These are phyloP conservation scores for Smallanthus sonchifolius DNA, from an alignment of 129 eudicot genomes.

Conservation along the genomic window DNA sequence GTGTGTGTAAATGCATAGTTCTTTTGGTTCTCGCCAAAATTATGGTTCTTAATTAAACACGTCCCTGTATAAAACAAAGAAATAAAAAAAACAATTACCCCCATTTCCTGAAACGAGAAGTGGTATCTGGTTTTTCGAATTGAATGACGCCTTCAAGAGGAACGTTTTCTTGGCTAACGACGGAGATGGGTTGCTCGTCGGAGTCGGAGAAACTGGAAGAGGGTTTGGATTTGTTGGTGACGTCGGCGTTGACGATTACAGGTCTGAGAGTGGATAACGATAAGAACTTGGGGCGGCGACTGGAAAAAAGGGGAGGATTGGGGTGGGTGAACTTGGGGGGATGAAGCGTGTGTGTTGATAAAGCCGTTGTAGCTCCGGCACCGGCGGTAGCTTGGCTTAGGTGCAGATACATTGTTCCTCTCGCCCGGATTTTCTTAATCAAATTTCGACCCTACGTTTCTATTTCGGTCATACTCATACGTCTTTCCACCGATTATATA, in stretches of 20 bases:
- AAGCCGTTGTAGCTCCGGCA: constrained; percentile 20
- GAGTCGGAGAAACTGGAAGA: constrained; percentile 28
- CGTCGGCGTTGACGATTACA: constrained; percentile 39
- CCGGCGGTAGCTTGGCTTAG: neutral
- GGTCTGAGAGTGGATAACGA: constrained; percentile 24
- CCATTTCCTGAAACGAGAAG: constrained; percentile 61
- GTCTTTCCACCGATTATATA: too few species aligned
- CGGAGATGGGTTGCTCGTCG: constrained; percentile 29
- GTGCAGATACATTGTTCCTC: neutral
- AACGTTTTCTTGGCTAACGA: constrained; percentile 55
- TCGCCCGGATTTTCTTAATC: neutral
- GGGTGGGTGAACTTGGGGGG: constrained; percentile 55
- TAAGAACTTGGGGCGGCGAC: constrained; percentile 44
- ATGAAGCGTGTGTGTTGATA: constrained; percentile 40
- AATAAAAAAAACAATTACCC: constrained; percentile 37
- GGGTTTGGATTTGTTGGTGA: constrained; percentile 28
- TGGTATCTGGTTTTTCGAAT: constrained; percentile 57
- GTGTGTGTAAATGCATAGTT: too few species aligned
- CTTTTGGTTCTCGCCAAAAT: too few species aligned
- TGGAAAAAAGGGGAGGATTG: constrained; percentile 56
- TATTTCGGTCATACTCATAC: too few species aligned
- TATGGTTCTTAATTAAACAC: too few species aligned
- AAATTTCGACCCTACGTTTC: neutral
- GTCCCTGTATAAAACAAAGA: too few species aligned
- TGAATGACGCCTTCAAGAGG: constrained; percentile 97